phyloP scores from a whole-genome alignment of 768 basidiomycete genomes.

The Cystobasidium ongulense region DNA sequence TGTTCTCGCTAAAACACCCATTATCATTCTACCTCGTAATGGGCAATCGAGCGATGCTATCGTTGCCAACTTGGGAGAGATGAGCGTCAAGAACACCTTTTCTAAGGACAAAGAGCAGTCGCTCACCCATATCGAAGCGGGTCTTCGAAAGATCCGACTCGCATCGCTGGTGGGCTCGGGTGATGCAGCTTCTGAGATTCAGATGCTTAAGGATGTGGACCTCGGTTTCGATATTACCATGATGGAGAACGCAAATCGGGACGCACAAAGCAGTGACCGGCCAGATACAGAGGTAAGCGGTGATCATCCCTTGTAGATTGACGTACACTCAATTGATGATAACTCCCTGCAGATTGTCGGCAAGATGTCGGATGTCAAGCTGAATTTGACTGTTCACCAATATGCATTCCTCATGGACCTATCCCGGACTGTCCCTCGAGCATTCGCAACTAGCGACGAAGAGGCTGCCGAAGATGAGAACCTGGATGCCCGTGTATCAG shows the following conservation, averaged over 20 bases:
- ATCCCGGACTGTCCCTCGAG: conserved; percentile 60
- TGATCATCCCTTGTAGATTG: not conserved
- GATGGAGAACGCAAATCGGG: conserved; percentile 53
- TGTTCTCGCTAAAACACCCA: conserved; percentile 81
- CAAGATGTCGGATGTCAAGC: conserved; percentile 70
- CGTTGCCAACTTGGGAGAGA: conserved; percentile 77
- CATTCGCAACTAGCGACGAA: conserved; percentile 54
- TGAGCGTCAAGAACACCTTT: conserved; percentile 69
- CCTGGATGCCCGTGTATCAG: conserved; percentile 30
- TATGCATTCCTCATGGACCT: conserved; percentile 64
- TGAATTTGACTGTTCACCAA: conserved; percentile 75
- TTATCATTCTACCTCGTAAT: conserved; percentile 74
- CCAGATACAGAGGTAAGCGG: conserved; percentile 67
- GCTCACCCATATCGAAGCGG: conserved; percentile 60
- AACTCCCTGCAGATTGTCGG: conserved; percentile 54
- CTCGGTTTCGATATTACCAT: conserved; percentile 64
- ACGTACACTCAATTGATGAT: not conserved
- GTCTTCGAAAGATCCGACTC: conserved; percentile 73
- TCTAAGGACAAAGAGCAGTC: conserved; percentile 48
- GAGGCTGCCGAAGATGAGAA: conserved; percentile 43
- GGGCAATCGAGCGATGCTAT: conserved; percentile 60
- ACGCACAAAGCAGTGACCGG: conserved; percentile 49
- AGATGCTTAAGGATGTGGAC: conserved; percentile 85
- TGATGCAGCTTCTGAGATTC: conserved; percentile 54
- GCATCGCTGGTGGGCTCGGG: conserved; percentile 59